Percentiles rank a stretch among this genome's conserved stretches.
phyloP scores from a whole-genome alignment of 306 rosid species.

The Vigna radiata region DNA sequence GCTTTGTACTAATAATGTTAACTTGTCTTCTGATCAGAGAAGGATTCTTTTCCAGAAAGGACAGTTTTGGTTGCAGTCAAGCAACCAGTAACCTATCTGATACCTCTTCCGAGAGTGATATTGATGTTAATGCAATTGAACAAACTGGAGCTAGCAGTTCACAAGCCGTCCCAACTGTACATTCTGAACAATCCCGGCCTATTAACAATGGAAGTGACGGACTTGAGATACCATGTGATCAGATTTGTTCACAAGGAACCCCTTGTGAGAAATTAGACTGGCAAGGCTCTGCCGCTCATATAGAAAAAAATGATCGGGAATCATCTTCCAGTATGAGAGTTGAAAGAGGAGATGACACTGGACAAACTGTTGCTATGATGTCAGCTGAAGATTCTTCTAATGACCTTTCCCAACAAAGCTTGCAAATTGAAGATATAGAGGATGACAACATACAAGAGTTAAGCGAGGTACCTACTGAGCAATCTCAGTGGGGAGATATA shows the following conservation, averaged over 20 bases:
- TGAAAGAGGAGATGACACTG: conserved; percentile 50
- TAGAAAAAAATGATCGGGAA: conserved; percentile 50
- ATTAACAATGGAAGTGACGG: conserved; percentile 48
- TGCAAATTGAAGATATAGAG: conserved; percentile 50
- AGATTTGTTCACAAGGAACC: conserved; percentile 52
- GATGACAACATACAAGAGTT: conserved; percentile 50
- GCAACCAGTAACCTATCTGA: conserved; percentile 61
- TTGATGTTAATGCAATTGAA: conserved; percentile 51
- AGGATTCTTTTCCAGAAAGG: conserved; percentile 75
- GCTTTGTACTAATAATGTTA: conserved; percentile 24
- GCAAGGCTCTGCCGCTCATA: conserved; percentile 46
- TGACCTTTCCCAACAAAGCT: conserved; percentile 46
- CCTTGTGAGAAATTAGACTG: conserved; percentile 44
- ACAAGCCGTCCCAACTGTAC: conserved; percentile 52
- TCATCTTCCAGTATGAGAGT: conserved; percentile 39
- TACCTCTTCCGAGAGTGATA: conserved; percentile 52
- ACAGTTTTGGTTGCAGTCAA: conserved; percentile 63
- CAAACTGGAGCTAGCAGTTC: conserved; percentile 55
- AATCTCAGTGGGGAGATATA: conserved; percentile 53
- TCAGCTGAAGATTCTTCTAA: conserved; percentile 45
- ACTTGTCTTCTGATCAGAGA: conserved; percentile 69
- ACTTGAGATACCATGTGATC: conserved; percentile 50
- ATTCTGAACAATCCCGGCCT: conserved; percentile 52
- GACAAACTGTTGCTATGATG: conserved; percentile 49
- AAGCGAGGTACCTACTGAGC: conserved; percentile 50